Evolutionary conservation across 2,329 filamentous ascomycete species (phyloP).

Genomic region (Alternaria brassicicola): DNA sequence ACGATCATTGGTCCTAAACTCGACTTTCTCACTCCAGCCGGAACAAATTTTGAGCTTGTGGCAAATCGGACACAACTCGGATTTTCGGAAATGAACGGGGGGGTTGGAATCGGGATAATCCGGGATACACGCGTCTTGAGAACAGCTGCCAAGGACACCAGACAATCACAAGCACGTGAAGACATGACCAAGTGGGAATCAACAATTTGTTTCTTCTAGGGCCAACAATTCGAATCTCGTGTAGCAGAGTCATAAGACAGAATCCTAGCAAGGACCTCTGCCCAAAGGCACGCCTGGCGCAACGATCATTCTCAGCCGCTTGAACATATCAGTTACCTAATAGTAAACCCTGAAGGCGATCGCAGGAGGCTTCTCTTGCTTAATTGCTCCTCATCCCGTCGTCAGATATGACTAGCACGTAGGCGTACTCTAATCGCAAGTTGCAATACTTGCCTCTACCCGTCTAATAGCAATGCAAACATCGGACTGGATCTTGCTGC

Average conservation of each 20-base stretch:
- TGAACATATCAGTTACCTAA: neutral
- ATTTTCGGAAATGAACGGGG: conserved; percentile 15
- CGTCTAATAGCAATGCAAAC: neutral
- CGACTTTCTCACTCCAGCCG: neutral
- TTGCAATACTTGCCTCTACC: neutral
- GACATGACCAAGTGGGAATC: neutral
- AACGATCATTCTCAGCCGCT: neutral
- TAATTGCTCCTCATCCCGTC: neutral
- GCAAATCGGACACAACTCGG: conserved; percentile 15
- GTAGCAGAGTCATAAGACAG: neutral
- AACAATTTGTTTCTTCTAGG: neutral
- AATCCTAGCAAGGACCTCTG: neutral
- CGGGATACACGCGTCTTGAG: neutral
- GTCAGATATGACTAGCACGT: neutral
- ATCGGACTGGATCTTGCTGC: neutral
- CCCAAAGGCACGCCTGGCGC: neutral
- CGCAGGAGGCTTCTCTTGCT: neutral
- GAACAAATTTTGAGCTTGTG: neutral
- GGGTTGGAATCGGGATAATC: conserved; percentile 1
- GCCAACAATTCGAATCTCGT: neutral
- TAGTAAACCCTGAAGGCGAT: neutral
- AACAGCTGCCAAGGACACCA: neutral
- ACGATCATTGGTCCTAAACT: neutral
- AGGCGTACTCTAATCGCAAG: neutral
- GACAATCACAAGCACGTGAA: neutral